These are phyloP conservation scores for Eucalyptus pauciflora DNA, from an alignment of 345 rosid genomes.

Conservation along the genomic window DNA sequence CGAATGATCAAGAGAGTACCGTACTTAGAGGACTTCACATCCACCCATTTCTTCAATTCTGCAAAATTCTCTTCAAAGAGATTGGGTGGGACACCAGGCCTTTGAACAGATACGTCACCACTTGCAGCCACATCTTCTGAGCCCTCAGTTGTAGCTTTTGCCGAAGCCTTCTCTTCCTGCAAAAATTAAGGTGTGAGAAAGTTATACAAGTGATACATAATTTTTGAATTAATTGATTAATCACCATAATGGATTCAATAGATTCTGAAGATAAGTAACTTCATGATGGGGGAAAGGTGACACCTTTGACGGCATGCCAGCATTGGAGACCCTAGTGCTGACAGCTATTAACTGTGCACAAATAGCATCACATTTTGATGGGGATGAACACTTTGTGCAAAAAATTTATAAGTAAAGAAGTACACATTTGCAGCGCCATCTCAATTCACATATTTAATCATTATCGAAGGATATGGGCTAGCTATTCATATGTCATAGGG, in stretches of 20 bases:
- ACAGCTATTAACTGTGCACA: background rate
- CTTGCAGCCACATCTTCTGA: slow-evolving; percentile 18
- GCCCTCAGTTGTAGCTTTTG: slow-evolving; percentile 13
- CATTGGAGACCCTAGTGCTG: background rate
- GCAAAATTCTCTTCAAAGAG: slow-evolving; percentile 65
- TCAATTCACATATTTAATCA: background rate
- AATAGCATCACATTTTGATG: background rate
- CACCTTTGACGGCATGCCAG: background rate
- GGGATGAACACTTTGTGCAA: background rate
- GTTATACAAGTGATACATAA: background rate
- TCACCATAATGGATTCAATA: background rate
- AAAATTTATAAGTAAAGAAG: background rate
- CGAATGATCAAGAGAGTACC: slow-evolving; percentile 61
- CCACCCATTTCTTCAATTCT: slow-evolving; percentile 85
- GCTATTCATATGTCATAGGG: background rate
- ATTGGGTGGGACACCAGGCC: slow-evolving; percentile 29
- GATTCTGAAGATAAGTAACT: background rate
- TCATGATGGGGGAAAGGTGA: background rate
- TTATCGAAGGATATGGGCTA: background rate
- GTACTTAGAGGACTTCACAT: slow-evolving; percentile 65
- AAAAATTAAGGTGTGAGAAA: background rate
- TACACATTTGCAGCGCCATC: background rate
- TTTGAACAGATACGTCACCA: slow-evolving; percentile 12
- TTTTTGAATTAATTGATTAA: background rate
- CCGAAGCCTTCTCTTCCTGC: slow-evolving; percentile 35